Evolutionary conservation across 768 basidiomycete species (phyloP), one percentile per base, ranked within the genome.

Genomic region (Suillus paluster): DNA sequence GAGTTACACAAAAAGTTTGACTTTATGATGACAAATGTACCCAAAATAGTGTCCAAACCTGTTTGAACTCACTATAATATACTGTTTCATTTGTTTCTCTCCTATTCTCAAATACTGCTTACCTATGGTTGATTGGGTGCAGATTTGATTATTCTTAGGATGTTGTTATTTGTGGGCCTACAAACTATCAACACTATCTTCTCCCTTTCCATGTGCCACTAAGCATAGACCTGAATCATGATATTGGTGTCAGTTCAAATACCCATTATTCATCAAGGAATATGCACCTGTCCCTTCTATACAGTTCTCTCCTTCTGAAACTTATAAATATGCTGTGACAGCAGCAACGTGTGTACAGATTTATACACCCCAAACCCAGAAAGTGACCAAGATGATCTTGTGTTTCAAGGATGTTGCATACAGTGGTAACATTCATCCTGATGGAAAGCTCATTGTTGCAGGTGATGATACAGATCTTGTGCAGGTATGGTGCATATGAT

Each of bases 331-430:
- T 81, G 97, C 95, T 27, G 95, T 99, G 59, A 97, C 96, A 30
- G 92, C 95, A 2, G 95, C 94, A 0, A 92, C 95, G 1, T 83
- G 96, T 65, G 88, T 99, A 1, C 93, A 99, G 76, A 91, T 99
- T 71, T 98, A 98, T 77, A 93, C 95, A 3, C 95, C 96, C 15
- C 89, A 94, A 58, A 99, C 97, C 4, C 96, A 98, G 77, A 96
- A 95, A 76, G 87, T 98, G 59, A 92, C 89, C 15, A 99, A 99
- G 82, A 97, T 94, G 2, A 94, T 99, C 61, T 91, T 96, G 33
- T 83, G 97, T 42, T 99, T 99, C 80, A 98, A 97, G 75, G 97
- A 99, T 71, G 90, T 96, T 39, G 95, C 97, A 1, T 81, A 95
- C 62, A 90, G 91, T 67, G 97, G 91, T 4, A 84, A 85, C 67